Percentiles rank a stretch among this genome's conserved stretches.
Conservation (phyloP, 495 filamentous ascomycete genomes). For the Daldinia childiae region DNA sequence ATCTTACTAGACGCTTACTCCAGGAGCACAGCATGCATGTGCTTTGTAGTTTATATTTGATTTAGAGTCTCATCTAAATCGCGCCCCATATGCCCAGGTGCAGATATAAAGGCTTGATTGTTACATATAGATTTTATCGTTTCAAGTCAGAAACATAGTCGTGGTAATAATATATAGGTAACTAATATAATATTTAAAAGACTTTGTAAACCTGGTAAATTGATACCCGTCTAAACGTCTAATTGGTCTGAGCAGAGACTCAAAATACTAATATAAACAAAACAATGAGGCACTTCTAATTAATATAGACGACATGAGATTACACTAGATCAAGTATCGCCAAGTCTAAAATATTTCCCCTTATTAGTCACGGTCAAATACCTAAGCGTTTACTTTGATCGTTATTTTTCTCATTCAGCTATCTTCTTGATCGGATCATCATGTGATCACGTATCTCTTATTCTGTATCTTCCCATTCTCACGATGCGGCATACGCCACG, state of each 20-base stretch:
- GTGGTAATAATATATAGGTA: too few relatives aligned
- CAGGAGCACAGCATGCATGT: too few relatives aligned
- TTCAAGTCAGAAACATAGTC: too few relatives aligned
- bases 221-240: not conserved
- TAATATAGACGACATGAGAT: not conserved
- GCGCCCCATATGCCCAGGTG: too few relatives aligned
- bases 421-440: constrained; percentile 33
- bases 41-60: too few relatives aligned
- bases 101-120: too few relatives aligned
- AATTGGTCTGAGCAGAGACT: not conserved
- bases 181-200: too few relatives aligned
- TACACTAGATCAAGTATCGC: not conserved
- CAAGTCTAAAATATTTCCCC: not conserved
- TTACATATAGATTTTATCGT: too few relatives aligned
- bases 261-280: not conserved
- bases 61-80: too few relatives aligned
- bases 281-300: not conserved
- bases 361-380: not conserved
- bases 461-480: constrained; percentile 14
- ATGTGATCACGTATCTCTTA: constrained; percentile 24
- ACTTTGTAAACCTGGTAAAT: too few relatives aligned
- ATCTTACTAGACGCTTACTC: too few relatives aligned
- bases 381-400: not conserved
- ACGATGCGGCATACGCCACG: constrained; percentile 7
- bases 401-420: constrained; percentile 22